These are phyloP conservation scores for Cladorrhinum sp. DNA, from an alignment of 2,329 filamentous ascomycete species.

Conservation along the genomic window DNA sequence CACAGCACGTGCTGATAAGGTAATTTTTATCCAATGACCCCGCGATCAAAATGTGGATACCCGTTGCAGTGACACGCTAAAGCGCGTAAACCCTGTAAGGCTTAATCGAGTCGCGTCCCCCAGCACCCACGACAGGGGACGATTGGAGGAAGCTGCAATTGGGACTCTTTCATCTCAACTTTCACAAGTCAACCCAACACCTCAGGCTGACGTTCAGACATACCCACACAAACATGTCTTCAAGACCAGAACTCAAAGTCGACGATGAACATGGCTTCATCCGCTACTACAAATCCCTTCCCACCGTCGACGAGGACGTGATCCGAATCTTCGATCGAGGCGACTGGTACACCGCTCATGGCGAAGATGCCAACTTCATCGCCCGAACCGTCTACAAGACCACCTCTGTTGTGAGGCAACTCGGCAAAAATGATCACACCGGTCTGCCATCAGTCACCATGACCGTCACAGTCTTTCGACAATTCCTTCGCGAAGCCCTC, in stretches of 20 bases:
- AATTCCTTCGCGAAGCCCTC: slow-evolving; percentile 90
- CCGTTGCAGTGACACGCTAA: slow-evolving; percentile 12
- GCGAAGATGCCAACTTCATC: slow-evolving; percentile 79
- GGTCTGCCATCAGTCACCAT: slow-evolving; percentile 91
- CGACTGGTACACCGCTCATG: slow-evolving; percentile 95
- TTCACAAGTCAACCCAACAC: slow-evolving; percentile 11
- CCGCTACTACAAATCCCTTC: slow-evolving; percentile 88
- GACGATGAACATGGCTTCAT: slow-evolving; percentile 98
- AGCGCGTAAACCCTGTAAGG: slow-evolving; percentile 13
- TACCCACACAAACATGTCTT: slow-evolving; percentile 51
- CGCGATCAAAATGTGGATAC: neutral
- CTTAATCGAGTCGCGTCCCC: slow-evolving; percentile 23
- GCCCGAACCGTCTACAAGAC: slow-evolving; percentile 92
- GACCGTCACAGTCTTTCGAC: slow-evolving; percentile 90
- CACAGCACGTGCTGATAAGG: slow-evolving; percentile 7
- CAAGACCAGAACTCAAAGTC: slow-evolving; percentile 73
- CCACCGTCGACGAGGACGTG: slow-evolving; percentile 66
- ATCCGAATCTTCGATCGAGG: slow-evolving; percentile 90
- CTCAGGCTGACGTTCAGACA: neutral
- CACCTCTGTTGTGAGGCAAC: slow-evolving; percentile 86
- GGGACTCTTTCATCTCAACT: neutral
- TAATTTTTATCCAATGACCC: slow-evolving; percentile 6
- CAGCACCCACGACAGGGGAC: neutral
- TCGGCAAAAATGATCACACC: slow-evolving; percentile 80
- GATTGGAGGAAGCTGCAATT: neutral